These are phyloP conservation scores for Aspergillus bombycis DNA, from an alignment of 2,329 filamentous ascomycete genomes.

Conservation along the genomic window DNA sequence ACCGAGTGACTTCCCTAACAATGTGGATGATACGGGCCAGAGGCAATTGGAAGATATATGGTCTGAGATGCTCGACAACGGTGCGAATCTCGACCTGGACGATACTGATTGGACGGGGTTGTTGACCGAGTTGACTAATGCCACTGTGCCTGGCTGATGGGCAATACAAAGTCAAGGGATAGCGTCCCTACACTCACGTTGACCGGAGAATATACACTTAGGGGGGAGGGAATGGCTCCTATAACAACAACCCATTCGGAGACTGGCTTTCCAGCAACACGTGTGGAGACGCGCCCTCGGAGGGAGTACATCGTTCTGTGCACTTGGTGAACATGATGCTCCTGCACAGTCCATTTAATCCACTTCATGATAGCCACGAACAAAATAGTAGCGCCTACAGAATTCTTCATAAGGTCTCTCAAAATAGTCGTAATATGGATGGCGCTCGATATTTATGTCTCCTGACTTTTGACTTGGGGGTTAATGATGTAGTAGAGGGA, in stretches of 20 bases:
- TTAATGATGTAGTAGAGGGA: neutral
- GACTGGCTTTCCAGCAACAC: neutral
- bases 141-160: constrained; percentile 22
- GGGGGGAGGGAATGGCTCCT: neutral
- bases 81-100: constrained; percentile 24
- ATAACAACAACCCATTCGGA: neutral
- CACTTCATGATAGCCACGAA: too few relatives aligned
- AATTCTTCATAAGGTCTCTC: too few relatives aligned
- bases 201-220: neutral
- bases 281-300: too few relatives aligned
- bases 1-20: neutral
- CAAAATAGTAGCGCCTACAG: too few relatives aligned
- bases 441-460: too few relatives aligned
- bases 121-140: constrained; percentile 32
- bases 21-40: neutral
- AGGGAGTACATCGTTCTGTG: too few relatives aligned
- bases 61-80: constrained; percentile 34
- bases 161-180: neutral
- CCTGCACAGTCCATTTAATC: too few relatives aligned
- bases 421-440: too few relatives aligned
- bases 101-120: constrained; percentile 36
- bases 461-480: too few relatives aligned
- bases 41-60: constrained; percentile 35
- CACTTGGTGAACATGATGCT: too few relatives aligned
- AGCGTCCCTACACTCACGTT: neutral